Conservation (phyloP, 73 alveolate genomes). For the Blepharisma stoltei region DNA sequence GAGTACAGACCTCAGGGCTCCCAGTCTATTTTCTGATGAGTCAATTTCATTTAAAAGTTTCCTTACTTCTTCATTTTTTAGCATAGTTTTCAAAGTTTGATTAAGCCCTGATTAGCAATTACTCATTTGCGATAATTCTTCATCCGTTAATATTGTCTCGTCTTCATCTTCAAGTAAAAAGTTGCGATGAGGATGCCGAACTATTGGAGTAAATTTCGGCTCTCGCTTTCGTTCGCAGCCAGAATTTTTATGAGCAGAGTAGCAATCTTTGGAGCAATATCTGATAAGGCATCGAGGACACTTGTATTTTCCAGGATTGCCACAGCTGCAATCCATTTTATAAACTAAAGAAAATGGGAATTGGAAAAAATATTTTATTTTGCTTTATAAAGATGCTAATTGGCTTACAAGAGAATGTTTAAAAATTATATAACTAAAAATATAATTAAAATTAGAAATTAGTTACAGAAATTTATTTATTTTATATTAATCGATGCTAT, state of each 20-base stretch:
- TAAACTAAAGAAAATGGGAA: too few species aligned
- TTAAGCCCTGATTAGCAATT: background rate
- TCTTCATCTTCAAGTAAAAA: slow-evolving; percentile 26
- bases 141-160: background rate
- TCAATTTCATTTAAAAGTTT: background rate
- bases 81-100: background rate
- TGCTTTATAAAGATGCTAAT: too few species aligned
- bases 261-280: slow-evolving; percentile 9
- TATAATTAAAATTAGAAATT: too few species aligned
- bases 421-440: too few species aligned
- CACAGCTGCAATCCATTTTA: slow-evolving; percentile 22
- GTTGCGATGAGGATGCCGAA: background rate
- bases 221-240: background rate
- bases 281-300: background rate
- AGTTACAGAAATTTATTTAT: too few species aligned
- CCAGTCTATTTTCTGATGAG: slow-evolving; percentile 20
- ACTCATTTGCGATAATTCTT: slow-evolving; percentile 2
- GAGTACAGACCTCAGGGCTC: slow-evolving; percentile 21
- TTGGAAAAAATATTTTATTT: too few species aligned
- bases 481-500: too few species aligned
- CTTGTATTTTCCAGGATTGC: slow-evolving; percentile 12
- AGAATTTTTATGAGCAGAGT: background rate
- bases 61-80: slow-evolving; percentile 5
- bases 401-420: too few species aligned
- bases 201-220: background rate